Percentiles rank a stretch among this genome's conserved stretches.
These are phyloP conservation scores for Scheffersomyces parashehatae DNA, from an alignment of 1,139 yeast genomes.

Conservation along the genomic window DNA sequence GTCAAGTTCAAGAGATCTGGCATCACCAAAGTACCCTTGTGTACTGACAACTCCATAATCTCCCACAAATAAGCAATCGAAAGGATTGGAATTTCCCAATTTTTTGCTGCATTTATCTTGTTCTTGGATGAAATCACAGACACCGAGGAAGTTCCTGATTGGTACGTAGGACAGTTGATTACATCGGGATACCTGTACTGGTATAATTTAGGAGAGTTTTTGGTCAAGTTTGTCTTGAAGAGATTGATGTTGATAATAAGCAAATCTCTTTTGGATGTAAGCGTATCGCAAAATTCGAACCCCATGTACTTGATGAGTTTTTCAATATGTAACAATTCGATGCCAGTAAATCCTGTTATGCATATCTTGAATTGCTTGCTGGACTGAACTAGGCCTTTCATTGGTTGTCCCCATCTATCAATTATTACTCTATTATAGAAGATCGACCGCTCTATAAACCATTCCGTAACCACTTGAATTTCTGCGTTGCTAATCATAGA, in stretches of 20 bases:
- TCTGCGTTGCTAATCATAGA: slow-evolving; percentile 22
- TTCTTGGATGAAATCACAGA: slow-evolving; percentile 48
- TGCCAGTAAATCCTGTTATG: slow-evolving; percentile 80
- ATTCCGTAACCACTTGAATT: slow-evolving; percentile 61
- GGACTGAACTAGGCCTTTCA: slow-evolving; percentile 38
- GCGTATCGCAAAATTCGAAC: slow-evolving; percentile 48
- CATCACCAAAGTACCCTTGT: slow-evolving; percentile 18
- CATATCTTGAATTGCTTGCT: slow-evolving; percentile 50
- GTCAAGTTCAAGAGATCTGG: slow-evolving; percentile 40
- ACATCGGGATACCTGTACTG: slow-evolving; percentile 37
- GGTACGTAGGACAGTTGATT: slow-evolving; percentile 37
- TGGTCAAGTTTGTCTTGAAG: slow-evolving; percentile 33
- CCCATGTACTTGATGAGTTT: slow-evolving; percentile 60
- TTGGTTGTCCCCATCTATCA: slow-evolving; percentile 78
- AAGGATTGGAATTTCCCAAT: slow-evolving; percentile 58
- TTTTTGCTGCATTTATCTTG: slow-evolving; percentile 57
- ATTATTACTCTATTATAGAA: slow-evolving; percentile 53
- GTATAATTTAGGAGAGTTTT: slow-evolving; percentile 42
- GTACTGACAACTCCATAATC: slow-evolving; percentile 22
- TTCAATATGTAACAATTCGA: slow-evolving; percentile 74
- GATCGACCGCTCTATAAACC: slow-evolving; percentile 81
- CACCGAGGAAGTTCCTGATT: slow-evolving; percentile 30
- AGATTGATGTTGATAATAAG: slow-evolving; percentile 63
- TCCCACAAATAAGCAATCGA: slow-evolving; percentile 57
- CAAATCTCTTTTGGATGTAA: slow-evolving; percentile 60